Base-by-base conservation (phyloP, 768 basidiomycete species). In the Pisolithus microcarpus region DNA sequence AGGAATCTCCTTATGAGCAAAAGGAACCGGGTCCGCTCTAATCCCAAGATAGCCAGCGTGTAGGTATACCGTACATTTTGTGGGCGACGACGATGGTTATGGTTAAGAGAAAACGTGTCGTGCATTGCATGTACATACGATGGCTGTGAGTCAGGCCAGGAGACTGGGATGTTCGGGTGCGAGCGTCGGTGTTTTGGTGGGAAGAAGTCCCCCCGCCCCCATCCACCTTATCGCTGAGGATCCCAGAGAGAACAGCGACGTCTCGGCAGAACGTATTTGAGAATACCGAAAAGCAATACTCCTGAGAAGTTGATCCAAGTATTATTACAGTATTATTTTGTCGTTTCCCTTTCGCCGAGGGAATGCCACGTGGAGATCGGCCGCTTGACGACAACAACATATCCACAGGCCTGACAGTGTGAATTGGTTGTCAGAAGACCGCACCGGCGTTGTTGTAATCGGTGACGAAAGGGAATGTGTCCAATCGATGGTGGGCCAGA, bases 381-480 rank as follows among this genome's bases (percentile, higher is more conserved):
- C 23, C 49, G 49, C 21, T 52, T 37, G 54, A 51, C 53, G 54
- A 51, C 53, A 38, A 51, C 54, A 57, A 51, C 49, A 49, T 57
- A 60, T 58, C 34, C 55, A 56, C 50, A 56, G 36, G 11, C 40
- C 59, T 62, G 61, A 65, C 63, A 46, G 63, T 63, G 62, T 58
- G 64, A 64, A 66, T 55, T 53, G 52, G 34, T 34, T 34, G 34
- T 15, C 34, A 34, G 34, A 34, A 34, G 34, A 34, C 34, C 10
- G 2, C 56, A 61, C 59, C 65, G 65, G 6, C 34, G 42, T 46
- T 24, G 52, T 56, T 37, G 58, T 31, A 38, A 56, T 56, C 52
- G 36, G 52, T 68, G 55, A 64, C 65, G 65, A 56, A 51, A 65
- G 45, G 40, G 7, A 43, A 54, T 62, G 50, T 59, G 50, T 59